A percentile compares a stretch with the other conserved stretches of the same genome.
These are phyloP conservation scores for Naematelia aurantialba DNA, from an alignment of 768 basidiomycete species.

Conservation along the genomic window DNA sequence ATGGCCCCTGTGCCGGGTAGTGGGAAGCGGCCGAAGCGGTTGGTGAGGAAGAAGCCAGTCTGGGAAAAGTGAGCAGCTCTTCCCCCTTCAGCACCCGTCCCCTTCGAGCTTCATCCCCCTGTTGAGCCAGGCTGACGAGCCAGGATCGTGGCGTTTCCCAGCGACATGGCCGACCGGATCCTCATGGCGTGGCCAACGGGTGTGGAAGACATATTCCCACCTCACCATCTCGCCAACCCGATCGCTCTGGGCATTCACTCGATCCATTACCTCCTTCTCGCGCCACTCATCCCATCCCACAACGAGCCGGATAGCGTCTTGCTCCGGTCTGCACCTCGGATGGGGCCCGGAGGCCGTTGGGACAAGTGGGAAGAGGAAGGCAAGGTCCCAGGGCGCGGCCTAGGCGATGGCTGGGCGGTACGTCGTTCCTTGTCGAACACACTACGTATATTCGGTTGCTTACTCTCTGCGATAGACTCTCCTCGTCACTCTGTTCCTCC, in stretches of 20 bases:
- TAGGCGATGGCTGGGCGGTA: slow-evolving; percentile 32
- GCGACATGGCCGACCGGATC: slow-evolving; percentile 22
- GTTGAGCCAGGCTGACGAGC: slow-evolving; percentile 4
- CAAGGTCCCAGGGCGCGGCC: slow-evolving; percentile 3
- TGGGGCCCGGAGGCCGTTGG: slow-evolving; percentile 30
- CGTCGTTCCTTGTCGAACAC: slow-evolving; percentile 10
- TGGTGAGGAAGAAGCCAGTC: slow-evolving; percentile 34
- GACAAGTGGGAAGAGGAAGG: slow-evolving; percentile 33
- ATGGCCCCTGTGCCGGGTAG: background rate
- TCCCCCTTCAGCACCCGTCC: no score
- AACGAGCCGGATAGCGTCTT: slow-evolving; percentile 27
- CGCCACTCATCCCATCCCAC: slow-evolving; percentile 26
- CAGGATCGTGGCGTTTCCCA: slow-evolving; percentile 24
- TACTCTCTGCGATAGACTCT: no score
- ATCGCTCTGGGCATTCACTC: slow-evolving; percentile 27
- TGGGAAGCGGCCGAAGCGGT: slow-evolving; percentile 23
- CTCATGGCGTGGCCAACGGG: slow-evolving; percentile 23
- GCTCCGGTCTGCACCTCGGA: slow-evolving; percentile 8
- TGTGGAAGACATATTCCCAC: slow-evolving; percentile 32
- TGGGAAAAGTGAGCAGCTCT: slow-evolving; percentile 29
- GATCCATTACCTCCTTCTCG: slow-evolving; percentile 34
- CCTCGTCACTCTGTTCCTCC: slow-evolving; percentile 20
- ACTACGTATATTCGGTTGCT: no score
- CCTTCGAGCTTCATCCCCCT: background rate
- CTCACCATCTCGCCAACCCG: slow-evolving; percentile 34